phyloP scores from a whole-genome alignment of 345 rosid species.

The Citrus sp. region DNA sequence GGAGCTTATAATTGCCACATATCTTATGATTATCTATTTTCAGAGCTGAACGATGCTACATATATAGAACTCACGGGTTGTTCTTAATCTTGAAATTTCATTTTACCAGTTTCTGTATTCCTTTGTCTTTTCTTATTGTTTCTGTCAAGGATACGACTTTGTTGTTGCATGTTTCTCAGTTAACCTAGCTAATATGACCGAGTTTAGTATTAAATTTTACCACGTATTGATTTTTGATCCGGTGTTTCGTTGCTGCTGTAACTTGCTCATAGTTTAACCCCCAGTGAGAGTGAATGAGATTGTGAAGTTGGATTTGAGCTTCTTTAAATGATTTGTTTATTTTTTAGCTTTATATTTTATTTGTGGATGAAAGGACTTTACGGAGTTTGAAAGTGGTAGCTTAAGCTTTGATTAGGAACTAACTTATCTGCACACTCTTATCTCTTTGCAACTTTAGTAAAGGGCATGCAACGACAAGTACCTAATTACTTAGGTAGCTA shows the following conservation, averaged over 20 bases:
- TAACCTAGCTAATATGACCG: not conserved
- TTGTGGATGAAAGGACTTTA: not conserved
- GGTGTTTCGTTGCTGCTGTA: not conserved
- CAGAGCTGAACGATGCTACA: not conserved
- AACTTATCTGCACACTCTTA: not conserved
- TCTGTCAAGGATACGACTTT: not conserved
- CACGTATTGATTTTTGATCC: not conserved
- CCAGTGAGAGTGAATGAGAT: not conserved
- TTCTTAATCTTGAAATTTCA: not conserved
- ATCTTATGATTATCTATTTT: not conserved
- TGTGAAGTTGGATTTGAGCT: not conserved
- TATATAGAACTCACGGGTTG: not conserved
- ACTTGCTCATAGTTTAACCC: not conserved
- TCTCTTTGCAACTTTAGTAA: not conserved
- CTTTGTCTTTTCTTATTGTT: not conserved
- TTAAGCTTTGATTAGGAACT: conserved; percentile 3
- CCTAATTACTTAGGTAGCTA: not conserved
- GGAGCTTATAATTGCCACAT: too few species aligned
- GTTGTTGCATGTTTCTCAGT: not conserved
- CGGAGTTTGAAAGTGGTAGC: not conserved
- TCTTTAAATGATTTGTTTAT: not conserved
- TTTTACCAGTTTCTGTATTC: not conserved
- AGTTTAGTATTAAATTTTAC: not conserved
- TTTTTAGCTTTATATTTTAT: not conserved
- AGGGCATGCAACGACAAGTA: not conserved